A percentile compares a stretch with the other conserved stretches of the same genome.
Conservation (phyloP, 2,329 filamentous ascomycete genomes). For the Hortaea sp. region DNA sequence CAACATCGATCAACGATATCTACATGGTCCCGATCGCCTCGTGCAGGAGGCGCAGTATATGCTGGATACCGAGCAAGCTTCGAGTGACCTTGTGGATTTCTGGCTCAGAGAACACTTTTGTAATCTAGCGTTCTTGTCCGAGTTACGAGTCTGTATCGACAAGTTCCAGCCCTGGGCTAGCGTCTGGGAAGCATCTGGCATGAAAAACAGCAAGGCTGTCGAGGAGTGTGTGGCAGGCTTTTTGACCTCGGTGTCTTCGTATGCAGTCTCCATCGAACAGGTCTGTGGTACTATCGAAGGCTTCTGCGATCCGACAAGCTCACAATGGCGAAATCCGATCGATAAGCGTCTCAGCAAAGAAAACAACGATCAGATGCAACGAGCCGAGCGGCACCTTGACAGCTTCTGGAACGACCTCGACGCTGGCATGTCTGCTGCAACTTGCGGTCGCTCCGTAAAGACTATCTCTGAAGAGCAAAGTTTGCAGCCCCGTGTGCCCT, state of each 20-base stretch:
- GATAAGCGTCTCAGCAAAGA: conserved; percentile 38
- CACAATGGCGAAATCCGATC: conserved; percentile 32
- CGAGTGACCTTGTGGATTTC: conserved; percentile 12
- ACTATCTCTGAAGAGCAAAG: no score
- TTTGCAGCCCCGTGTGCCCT: no score
- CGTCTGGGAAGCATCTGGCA: conserved; percentile 2
- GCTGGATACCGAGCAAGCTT: conserved; percentile 17
- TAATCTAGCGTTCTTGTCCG: conserved; percentile 18
- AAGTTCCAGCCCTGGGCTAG: conserved; percentile 10
- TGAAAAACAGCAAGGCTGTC: neutral
- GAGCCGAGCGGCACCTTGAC: conserved; percentile 41
- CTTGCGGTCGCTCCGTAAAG: no score
- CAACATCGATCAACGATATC: neutral
- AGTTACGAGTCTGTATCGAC: conserved; percentile 10
- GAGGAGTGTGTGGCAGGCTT: no score
- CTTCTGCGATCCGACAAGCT: no score
- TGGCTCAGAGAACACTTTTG: conserved; percentile 17
- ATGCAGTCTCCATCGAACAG: no score
- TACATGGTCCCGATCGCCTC: conserved; percentile 10
- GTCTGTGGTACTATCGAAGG: no score
- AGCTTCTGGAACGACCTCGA: conserved; percentile 32
- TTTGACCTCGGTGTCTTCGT: no score
- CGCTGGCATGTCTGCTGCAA: no score
- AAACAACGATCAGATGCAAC: conserved; percentile 35
- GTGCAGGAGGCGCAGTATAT: conserved; percentile 20